Evolutionary conservation across 2,329 filamentous ascomycete genomes (phyloP), one percentile per base, ranked within the genome.

Genomic region (Aspergillus tamarii): DNA sequence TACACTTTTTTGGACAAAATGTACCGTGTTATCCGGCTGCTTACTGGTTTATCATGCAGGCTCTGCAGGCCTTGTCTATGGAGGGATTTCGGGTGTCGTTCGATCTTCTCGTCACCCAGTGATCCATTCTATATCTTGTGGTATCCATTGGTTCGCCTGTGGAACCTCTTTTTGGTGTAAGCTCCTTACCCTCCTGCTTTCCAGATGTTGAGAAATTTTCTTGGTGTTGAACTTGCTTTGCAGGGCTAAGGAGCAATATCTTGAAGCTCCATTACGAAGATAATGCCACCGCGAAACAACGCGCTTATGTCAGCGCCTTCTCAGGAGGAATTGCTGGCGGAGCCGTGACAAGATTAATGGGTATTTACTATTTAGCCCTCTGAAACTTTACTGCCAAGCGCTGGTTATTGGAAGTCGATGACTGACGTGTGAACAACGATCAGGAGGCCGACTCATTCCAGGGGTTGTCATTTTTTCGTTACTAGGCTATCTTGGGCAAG

Each of bases 91-190:
- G 41, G 93, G 92, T 32, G 89, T 96, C 54, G 77, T 94, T 55
- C 85, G 88, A 63, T 89, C 90, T 21, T 89, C 90, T 21, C 84
- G 82, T 26, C 87, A 91, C 4, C 84, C 86, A 4, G 75, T 88
- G 2, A 78, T 94, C 8, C 94, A 93, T 78, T 89, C 92, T 0
- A 70, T 90, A 14, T 85, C 89, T 43, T 89, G 90, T 26, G 91
- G 92, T 21, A 82, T 92, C 46, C 93, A 96, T 79, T 97, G 92
- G 87, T 92, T 92, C 77, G 84, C 87, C 48, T 84, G 96, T 45
- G 92, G 92, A 41, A 87, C 86, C 54, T 91, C 87, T 19, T 97
- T 89, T 75, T 94, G 89, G 84, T 89, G 90, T 89, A 82, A 73
- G 87, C 19, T 34, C 6, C 78, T 48, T 19, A n/a, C 32, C 57